Conservation (phyloP, 2,329 filamentous ascomycete species). For the Epichloe uncinata region DNA sequence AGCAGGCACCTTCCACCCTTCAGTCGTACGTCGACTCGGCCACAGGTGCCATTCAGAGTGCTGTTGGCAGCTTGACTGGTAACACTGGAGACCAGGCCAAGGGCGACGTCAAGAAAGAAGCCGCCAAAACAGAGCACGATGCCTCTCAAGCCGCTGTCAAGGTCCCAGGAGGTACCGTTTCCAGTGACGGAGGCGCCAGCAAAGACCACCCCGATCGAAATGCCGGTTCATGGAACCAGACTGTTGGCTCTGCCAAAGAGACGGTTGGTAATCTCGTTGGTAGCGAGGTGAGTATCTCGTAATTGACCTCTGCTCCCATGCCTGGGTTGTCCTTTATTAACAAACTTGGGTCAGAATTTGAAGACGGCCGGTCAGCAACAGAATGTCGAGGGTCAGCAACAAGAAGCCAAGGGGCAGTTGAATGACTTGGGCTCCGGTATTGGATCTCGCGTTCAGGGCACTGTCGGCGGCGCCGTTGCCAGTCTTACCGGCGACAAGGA, state of each 20-base stretch:
- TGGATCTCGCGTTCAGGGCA: conserved; percentile 52
- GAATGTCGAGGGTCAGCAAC: conserved; percentile 64
- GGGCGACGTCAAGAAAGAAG: conserved; percentile 29
- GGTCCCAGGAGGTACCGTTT: conserved; percentile 57
- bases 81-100: neutral
- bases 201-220: conserved; percentile 61
- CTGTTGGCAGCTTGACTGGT: conserved; percentile 58
- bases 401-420: conserved; percentile 74
- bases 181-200: conserved; percentile 54
- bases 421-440: conserved; percentile 57
- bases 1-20: conserved; percentile 50
- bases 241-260: conserved; percentile 76
- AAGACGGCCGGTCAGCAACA: conserved; percentile 65
- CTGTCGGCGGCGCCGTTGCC: conserved; percentile 58
- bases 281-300: conserved; percentile 40
- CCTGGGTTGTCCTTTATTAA: conserved; percentile 2
- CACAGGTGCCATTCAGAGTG: conserved; percentile 58
- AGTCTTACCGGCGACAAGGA: conserved; percentile 56
- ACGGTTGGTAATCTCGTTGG: conserved; percentile 62
- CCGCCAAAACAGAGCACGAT: conserved; percentile 54
- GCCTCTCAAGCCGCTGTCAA: conserved; percentile 64
- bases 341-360: conserved; percentile 34
- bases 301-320: neutral
- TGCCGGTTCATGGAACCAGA: conserved; percentile 74
- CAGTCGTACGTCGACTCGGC: conserved; percentile 66